Base-by-base conservation (phyloP, 768 basidiomycete species). In the Rhizopogon sp. region DNA sequence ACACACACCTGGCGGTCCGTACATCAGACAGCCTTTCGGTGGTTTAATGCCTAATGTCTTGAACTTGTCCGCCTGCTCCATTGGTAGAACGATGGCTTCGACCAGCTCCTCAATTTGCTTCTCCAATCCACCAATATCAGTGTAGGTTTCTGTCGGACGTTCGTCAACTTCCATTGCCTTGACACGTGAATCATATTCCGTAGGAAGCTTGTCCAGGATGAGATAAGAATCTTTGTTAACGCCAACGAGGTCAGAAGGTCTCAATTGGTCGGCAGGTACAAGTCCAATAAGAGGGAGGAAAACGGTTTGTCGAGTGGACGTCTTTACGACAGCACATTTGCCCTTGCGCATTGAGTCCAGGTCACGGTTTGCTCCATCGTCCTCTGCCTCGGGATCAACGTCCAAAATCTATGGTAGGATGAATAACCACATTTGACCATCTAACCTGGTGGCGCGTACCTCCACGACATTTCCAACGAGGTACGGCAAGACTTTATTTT, bases 81-180 rank as follows among this genome's bases (percentile, higher is more conserved):
- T 99, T 0, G 97, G 97, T 59, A 97, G 71, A 2, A 99, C 96
- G 58, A 99, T 97, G 0, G 97, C 97, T 71, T 99, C 97, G 1
- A 97, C 93, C 51, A 99, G 71, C 69, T 98, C 97, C 69, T 98
- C 97, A 53, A 99, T 98, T 78, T 99, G 97, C 74, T 98, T 98
- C 79, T 98, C 97, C 69, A 99, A 66, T 22, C 97, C 97, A 70
- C 97, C 97, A 57, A 99, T 96, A 71, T 95, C 93, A 22, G 94
- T 95, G 66, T 98, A 98, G 2, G 87, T 91, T 70, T 98, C 97
- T 11, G 95, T 98, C 35, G 97, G 97, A 50, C 93, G 81, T 70
- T 98, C 97, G 61, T 99, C 97, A 1, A 99, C 97, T 66, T 99
- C 97, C 97, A 99, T 99, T 8, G 97, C 97, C 71, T 98, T 98